Evolutionary conservation across 2,329 filamentous ascomycete genomes (phyloP), one percentile per base, ranked within the genome.

Genomic region (Monosporascus ibericus): DNA sequence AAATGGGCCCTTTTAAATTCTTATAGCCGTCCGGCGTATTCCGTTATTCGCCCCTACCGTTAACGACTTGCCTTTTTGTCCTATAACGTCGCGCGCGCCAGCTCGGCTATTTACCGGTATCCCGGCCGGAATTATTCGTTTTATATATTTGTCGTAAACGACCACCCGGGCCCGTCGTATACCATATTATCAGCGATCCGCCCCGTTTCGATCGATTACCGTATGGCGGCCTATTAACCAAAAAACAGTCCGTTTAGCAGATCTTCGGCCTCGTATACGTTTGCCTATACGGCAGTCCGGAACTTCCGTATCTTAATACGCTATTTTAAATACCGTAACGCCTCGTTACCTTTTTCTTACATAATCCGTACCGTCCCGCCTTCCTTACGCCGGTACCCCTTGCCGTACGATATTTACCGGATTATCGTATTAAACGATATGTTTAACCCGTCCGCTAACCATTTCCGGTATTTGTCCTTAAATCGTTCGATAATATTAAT

Each of bases 351-450:
- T 18, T 50, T 18, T 15, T 50, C 39, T 18, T 14, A 50, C 8
- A 44, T 44, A 18, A 50, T 44, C 48, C 39, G 48, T n/a, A 36
- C 34, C 22, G 22, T 46, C 1, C 48, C 48, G n/a, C 39, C 15
- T 20, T 50, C 39, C 39, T 50, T 50, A 1, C 17, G 37, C 6
- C 39, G 24, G 25, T 50, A 22, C 11, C 39, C 24, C 24, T 50
- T 50, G 5, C 48, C 48, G 22, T 44, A 34, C 38, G 38, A 44
- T 18, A 50, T 50, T 6, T 15, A 50, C 2, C 48, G 38, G 9
- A 44, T 50, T 2, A 50, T 50, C 48, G 48, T 44, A 15, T 27
- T 50, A 11, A 50, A 50, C 48, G 48, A 39, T 24, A 24, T 50
- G 6, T 30, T 27, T 17, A 24, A 44, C 22, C 48, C 48, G 38